phyloP scores from a whole-genome alignment of 257 asterid species.

The Leptodermis oblonga region DNA sequence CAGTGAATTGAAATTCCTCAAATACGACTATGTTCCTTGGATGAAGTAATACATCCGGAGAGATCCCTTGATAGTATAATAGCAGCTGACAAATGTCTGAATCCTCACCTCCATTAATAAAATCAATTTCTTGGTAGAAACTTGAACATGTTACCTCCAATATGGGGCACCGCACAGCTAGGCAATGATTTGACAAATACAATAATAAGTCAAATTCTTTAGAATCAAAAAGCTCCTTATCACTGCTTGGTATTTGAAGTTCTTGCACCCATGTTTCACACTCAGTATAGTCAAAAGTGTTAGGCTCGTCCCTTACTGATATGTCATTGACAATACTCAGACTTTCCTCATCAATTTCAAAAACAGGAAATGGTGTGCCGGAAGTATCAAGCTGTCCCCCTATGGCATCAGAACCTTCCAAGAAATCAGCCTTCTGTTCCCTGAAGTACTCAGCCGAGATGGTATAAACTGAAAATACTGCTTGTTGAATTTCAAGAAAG shows the following conservation, averaged over 20 bases:
- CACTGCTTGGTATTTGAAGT: conserved; percentile 36
- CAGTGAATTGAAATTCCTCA: conserved; percentile 57
- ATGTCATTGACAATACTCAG: conserved; percentile 35
- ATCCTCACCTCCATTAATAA: conserved; percentile 40
- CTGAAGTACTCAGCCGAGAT: conserved; percentile 34
- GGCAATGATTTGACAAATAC: conserved; percentile 39
- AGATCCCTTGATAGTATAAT: conserved; percentile 19
- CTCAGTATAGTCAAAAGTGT: conserved; percentile 42
- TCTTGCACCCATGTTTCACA: conserved; percentile 36
- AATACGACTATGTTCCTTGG: conserved; percentile 33
- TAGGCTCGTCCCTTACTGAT: conserved; percentile 36
- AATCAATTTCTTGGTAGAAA: conserved; percentile 32
- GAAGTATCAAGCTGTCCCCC: conserved; percentile 32
- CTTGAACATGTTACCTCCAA: conserved; percentile 29
- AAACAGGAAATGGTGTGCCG: conserved; percentile 44
- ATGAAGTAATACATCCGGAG: conserved; percentile 29
- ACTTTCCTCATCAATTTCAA: conserved; percentile 59
- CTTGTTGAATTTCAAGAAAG: conserved; percentile 44
- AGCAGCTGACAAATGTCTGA: conserved; percentile 29
- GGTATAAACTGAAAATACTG: conserved; percentile 57
- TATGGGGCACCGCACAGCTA: conserved; percentile 26
- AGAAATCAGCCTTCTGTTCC: conserved; percentile 40
- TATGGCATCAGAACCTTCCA: conserved; percentile 48
- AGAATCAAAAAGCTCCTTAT: conserved; percentile 47
- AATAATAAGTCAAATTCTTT: conserved; percentile 51